These are phyloP conservation scores for Ustilago loliicola DNA, from an alignment of 1,284 basidiomycete species.

Conservation along the genomic window DNA sequence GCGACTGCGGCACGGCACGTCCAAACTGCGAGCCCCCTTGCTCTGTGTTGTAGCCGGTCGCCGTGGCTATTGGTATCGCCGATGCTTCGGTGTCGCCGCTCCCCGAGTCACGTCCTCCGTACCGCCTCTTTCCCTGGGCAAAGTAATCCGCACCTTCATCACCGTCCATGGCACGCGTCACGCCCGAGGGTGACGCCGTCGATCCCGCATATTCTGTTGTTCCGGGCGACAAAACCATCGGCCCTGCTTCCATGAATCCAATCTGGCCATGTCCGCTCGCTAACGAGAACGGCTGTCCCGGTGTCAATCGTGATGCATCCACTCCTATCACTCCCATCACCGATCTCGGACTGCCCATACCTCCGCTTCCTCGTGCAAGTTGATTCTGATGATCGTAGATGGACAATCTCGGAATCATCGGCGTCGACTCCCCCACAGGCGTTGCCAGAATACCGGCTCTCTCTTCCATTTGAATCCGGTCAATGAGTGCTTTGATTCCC, in stretches of 20 bases:
- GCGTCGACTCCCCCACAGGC: not conserved
- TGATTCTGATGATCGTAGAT: not conserved
- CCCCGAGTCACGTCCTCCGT: conserved; percentile 11
- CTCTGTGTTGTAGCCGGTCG: conserved; percentile 2
- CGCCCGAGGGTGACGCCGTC: conserved; percentile 23
- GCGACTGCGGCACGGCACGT: conserved; percentile 7
- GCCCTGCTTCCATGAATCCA: conserved; percentile 4
- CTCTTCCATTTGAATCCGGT: conserved; percentile 28
- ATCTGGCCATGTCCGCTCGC: not conserved
- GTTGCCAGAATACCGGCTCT: conserved; percentile 17
- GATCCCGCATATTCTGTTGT: conserved; percentile 19
- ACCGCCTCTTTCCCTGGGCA: conserved; percentile 22
- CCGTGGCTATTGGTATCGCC: not conserved
- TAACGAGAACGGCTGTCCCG: conserved; percentile 1
- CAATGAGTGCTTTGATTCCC: conserved; percentile 28
- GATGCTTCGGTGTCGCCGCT: conserved; percentile 13
- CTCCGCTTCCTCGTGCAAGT: not conserved
- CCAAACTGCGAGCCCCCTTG: not conserved
- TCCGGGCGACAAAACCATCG: conserved; percentile 14
- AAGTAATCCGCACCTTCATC: conserved; percentile 35
- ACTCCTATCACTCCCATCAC: not conserved
- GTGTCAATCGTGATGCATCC: not conserved
- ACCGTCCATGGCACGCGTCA: conserved; percentile 10
- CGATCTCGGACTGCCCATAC: not conserved
- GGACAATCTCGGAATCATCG: not conserved